A percentile compares a stretch with the other conserved stretches of the same genome.
Evolutionary conservation across 495 filamentous ascomycete species (phyloP).

Genomic region (Pyronema omphalodes): DNA sequence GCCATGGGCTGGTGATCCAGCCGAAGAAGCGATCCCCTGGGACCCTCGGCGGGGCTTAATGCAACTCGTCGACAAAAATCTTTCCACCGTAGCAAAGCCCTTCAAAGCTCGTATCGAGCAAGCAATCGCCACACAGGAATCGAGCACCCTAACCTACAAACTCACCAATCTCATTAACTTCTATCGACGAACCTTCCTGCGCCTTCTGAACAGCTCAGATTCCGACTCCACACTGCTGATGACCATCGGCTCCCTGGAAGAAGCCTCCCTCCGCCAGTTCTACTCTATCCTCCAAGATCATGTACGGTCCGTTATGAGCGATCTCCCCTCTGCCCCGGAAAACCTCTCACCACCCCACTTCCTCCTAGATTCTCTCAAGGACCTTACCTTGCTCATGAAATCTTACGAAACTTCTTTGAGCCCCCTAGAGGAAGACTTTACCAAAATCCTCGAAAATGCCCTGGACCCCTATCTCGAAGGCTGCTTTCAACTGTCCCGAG

Average conservation of each 20-base stretch:
- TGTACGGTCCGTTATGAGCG: slow-evolving; percentile 49
- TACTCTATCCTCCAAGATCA: slow-evolving; percentile 55
- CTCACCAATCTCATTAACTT: slow-evolving; percentile 76
- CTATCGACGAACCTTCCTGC: slow-evolving; percentile 69
- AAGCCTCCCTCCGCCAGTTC: slow-evolving; percentile 70
- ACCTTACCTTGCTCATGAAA: slow-evolving; percentile 38
- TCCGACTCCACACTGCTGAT: slow-evolving; percentile 47
- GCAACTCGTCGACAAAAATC: slow-evolving; percentile 71
- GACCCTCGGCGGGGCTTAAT: slow-evolving; percentile 71
- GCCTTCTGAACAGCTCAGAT: slow-evolving; percentile 41
- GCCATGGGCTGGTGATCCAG: slow-evolving; percentile 51
- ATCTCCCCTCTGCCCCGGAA: slow-evolving; percentile 39
- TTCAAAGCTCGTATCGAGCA: slow-evolving; percentile 50
- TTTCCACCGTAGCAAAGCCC: slow-evolving; percentile 29
- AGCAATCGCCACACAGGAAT: slow-evolving; percentile 80
- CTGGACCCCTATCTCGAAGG: slow-evolving; percentile 70
- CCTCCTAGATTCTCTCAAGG: slow-evolving; percentile 30
- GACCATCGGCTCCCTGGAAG: slow-evolving; percentile 46
- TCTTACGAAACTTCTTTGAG: slow-evolving; percentile 67
- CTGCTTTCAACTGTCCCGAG: slow-evolving; percentile 48
- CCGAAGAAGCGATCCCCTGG: slow-evolving; percentile 39
- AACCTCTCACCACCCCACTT: slow-evolving; percentile 72
- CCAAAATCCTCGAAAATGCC: slow-evolving; percentile 53
- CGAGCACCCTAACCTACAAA: slow-evolving; percentile 72
- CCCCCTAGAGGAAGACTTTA: slow-evolving; percentile 42